Base-by-base conservation (phyloP, 2,329 filamentous ascomycete species). In the Pseudocercospora musae region DNA sequence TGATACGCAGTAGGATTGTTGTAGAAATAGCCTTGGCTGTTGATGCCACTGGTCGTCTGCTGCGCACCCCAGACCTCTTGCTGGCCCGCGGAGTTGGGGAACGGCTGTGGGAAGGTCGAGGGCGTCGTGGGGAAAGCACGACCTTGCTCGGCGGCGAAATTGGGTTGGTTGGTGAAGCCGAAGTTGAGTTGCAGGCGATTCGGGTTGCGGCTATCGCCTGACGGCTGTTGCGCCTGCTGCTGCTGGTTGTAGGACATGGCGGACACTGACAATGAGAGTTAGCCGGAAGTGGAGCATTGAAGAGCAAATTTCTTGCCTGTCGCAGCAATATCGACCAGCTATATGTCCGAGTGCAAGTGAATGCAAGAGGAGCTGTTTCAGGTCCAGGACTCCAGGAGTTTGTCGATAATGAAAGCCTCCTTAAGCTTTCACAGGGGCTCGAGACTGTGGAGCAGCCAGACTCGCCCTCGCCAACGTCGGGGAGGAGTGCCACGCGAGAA, bases 61-160 rank as follows among this genome's bases (percentile, higher is more conserved):
- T 80, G 80, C 66, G 80, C 76, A 52, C 81, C 81, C 81, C 84
- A 84, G 65, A 84, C 81, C 71, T 88, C 86, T 69, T 87, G 85
- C 75, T 87, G 84, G 52, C 83, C 83, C 58, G 81, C 79, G 70
- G 84, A 81, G 71, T 82, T 83, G 56, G 84, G 83, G 72, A 87
- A 88, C 64, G 93, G 93, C 79, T 98, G 94, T 11, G 94, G 94
- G 74, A 98, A 98, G 62, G 93, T 96, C 68, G 94, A 97, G 57
- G 94, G 94, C 9, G 94, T 97, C 58, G 94, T 83, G 58, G 81
- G 81, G 72, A 80, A 83, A 62, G 78, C 78, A 65, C 80, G 78
- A 60, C 79, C 80, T 68, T 74, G 71, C 63, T 78, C 76, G 61
- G 75, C 75, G 62, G 74, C 74, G 70, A 79, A 78, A 68, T 79